Evolutionary conservation across 2,329 filamentous ascomycete genomes (phyloP), one percentile per base, ranked within the genome.

Genomic region (Aspergillus sp.): DNA sequence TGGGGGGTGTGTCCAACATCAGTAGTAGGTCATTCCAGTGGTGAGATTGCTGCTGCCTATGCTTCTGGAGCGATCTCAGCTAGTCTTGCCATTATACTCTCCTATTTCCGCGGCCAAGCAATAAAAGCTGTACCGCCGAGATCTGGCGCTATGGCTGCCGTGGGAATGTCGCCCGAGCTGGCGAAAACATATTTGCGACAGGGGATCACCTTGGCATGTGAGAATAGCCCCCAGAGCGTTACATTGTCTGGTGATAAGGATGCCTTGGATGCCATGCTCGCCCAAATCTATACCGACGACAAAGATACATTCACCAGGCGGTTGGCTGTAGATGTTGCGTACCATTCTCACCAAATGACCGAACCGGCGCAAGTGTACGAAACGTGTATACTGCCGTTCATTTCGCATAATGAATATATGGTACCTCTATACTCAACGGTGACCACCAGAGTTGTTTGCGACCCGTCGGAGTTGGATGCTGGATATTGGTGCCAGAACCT

Each of bases 31-130:
- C 74, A 77, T 55, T 75, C 73, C 0, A 67, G 63, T 12, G 75
- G 75, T 1, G 75, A 77, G 59, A 76, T 77, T 42, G 72, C 67
- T 1, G 73, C 73, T 2, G 74, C 74, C 0, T 77, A 74, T 61
- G 69, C 72, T 3, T 63, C 68, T 0, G 67, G 69, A 1, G 65
- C 66, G 2, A 63, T 70, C 6, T 56, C 63, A 0, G 58, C 60
- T 12, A 42, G 52, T 14, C 50, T 45, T 12, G 69, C 69, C 0
- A 70, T 71, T 0, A 26, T 57, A 2, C 18, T 67, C 16, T 63
- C 65, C 9, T 71, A 69, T 11, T 68, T 63, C 26, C 65, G 69
- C 4, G 70, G 67, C 0, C 55, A 59, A 20, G 26, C 58, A 4
- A 49, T 55, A 9, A 58, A 60, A 29, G 42, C 22, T 46, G 51